A percentile compares a stretch with the other conserved stretches of the same genome.
These are phyloP conservation scores for Tetrapisispora iriomotensis DNA, from an alignment of 805 yeast species.

Conservation along the genomic window DNA sequence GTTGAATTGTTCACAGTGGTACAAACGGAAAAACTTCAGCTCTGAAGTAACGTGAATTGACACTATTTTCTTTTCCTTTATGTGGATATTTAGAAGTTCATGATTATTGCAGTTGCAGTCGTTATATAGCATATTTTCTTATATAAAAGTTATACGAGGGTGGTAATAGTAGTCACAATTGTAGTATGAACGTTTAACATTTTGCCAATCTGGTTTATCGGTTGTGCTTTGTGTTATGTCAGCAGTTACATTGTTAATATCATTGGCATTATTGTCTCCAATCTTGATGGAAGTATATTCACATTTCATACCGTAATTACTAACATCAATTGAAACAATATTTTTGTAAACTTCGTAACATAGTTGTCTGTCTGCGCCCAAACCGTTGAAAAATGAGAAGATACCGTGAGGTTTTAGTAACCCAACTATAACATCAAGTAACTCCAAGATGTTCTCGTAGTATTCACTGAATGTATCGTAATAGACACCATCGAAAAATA, in stretches of 20 bases:
- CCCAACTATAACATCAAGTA: constrained; percentile 76
- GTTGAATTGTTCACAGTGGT: too few relatives aligned
- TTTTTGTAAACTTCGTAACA: constrained; percentile 77
- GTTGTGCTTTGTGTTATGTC: not conserved
- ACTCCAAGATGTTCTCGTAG: constrained; percentile 76
- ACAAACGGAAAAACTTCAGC: too few relatives aligned
- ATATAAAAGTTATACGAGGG: constrained; percentile 18
- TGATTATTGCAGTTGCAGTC: not conserved
- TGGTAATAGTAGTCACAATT: constrained; percentile 28
- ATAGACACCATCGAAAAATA: constrained; percentile 82
- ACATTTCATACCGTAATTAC: constrained; percentile 66
- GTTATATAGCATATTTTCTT: not conserved
- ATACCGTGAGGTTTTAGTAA: constrained; percentile 71
- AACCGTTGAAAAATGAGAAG: constrained; percentile 87
- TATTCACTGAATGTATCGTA: constrained; percentile 93
- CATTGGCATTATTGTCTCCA: constrained; percentile 1
- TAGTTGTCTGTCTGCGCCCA: constrained; percentile 68
- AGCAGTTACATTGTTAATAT: not conserved
- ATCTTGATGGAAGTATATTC: constrained; percentile 33
- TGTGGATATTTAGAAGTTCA: too few relatives aligned
- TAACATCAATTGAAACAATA: constrained; percentile 70
- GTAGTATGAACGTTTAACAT: constrained; percentile 28
- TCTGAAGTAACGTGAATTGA: too few relatives aligned
- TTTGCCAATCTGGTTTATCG: constrained; percentile 20
- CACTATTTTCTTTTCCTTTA: too few relatives aligned